A percentile compares a stretch with the other conserved stretches of the same genome.
Conservation (phyloP, 768 basidiomycete genomes). For the Panaeolus papilionaceus region DNA sequence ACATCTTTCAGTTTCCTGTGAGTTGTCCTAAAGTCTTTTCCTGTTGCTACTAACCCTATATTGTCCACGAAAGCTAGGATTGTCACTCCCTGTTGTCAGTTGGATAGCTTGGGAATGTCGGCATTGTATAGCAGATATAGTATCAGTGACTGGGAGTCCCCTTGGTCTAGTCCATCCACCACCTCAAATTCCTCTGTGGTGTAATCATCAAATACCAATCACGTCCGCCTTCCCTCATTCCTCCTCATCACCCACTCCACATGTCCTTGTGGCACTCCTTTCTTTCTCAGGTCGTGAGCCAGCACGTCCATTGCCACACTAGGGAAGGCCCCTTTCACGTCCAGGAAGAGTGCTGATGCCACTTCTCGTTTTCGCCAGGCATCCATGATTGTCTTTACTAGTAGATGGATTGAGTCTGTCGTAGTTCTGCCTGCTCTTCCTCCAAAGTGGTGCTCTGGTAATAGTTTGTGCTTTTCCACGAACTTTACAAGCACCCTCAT, state of each 20-base stretch:
- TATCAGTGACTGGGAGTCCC: no score
- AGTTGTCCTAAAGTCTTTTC: slow-evolving; percentile 17
- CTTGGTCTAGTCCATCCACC: no score
- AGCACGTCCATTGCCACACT: slow-evolving; percentile 31
- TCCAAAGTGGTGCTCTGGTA: slow-evolving; percentile 34
- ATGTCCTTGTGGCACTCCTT: slow-evolving; percentile 27
- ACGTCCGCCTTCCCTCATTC: slow-evolving; percentile 22
- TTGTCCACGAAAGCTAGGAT: no score
- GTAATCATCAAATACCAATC: slow-evolving; percentile 17
- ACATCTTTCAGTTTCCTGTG: slow-evolving; percentile 8
- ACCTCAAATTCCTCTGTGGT: slow-evolving; percentile 15
- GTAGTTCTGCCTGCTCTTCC: slow-evolving; percentile 34
- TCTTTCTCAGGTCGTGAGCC: slow-evolving; percentile 32
- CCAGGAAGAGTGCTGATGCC: slow-evolving; percentile 34
- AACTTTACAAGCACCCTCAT: slow-evolving; percentile 26
- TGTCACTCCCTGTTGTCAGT: no score
- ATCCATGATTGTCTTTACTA: slow-evolving; percentile 39
- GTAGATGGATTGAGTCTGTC: slow-evolving; percentile 35
- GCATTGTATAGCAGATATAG: no score
- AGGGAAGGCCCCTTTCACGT: slow-evolving; percentile 47
- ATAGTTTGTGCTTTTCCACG: slow-evolving; percentile 21
- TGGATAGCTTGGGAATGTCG: no score
- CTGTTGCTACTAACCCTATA: slow-evolving; percentile 22
- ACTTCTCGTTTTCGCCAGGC: slow-evolving; percentile 35
- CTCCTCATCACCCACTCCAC: slow-evolving; percentile 22